A percentile compares a stretch with the other conserved stretches of the same genome.
phyloP scores from a whole-genome alignment of 176 grass and related monocot species.

The Saccharum spontaneum region DNA sequence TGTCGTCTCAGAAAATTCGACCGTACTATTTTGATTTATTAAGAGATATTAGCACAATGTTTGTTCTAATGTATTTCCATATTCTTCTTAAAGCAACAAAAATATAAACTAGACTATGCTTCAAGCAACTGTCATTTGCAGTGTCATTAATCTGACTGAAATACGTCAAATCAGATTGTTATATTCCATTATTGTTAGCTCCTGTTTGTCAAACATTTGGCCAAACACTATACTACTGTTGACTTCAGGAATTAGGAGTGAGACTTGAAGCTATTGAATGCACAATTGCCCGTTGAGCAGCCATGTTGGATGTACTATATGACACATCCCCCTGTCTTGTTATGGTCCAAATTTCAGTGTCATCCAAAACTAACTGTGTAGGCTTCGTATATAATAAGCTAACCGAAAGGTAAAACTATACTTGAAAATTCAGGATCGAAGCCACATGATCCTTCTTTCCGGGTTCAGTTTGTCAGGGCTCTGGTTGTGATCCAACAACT shows the following conservation, averaged over 20 bases:
- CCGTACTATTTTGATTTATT: background rate
- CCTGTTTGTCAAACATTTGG: slow-evolving; percentile 19
- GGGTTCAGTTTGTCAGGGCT: slow-evolving; percentile 11
- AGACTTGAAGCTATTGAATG: background rate
- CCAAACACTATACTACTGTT: slow-evolving; percentile 25
- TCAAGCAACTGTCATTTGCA: background rate
- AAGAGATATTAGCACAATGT: background rate
- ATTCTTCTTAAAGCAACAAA: background rate
- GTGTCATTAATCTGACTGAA: background rate
- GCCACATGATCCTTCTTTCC: slow-evolving; percentile 19
- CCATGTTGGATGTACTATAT: background rate
- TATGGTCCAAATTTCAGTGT: background rate
- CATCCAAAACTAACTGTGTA: background rate
- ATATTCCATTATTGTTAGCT: background rate
- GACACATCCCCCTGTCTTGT: background rate
- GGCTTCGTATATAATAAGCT: background rate
- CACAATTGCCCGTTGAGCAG: background rate
- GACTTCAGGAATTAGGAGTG: background rate
- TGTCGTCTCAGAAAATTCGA: background rate
- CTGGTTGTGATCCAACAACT: slow-evolving; percentile 37
- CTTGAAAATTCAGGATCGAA: background rate
- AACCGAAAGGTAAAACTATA: background rate
- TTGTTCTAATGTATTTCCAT: background rate
- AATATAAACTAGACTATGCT: background rate
- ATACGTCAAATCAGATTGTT: background rate